phyloP scores from a whole-genome alignment of 208 protist species.

The Angomonas ambiguus region DNA sequence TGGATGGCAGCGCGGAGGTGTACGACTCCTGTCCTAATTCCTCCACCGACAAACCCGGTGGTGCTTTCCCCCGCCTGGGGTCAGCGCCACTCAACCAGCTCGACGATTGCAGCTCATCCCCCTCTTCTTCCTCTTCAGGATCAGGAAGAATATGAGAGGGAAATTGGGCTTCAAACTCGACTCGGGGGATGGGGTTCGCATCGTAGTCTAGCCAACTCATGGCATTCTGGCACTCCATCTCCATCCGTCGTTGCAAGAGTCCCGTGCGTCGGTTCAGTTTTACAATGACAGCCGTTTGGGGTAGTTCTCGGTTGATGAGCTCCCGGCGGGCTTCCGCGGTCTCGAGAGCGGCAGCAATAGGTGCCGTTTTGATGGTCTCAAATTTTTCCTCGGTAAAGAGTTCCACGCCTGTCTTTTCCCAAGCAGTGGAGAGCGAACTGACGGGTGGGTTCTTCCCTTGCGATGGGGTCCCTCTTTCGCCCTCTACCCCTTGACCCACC shows the following conservation, averaged over 20 bases:
- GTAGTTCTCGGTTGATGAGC: not conserved
- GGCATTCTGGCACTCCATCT: not conserved
- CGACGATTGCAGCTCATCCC: not conserved
- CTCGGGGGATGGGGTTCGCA: not conserved
- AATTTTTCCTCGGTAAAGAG: not conserved
- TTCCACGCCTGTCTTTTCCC: not conserved
- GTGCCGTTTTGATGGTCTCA: not conserved
- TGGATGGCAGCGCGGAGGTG: not conserved
- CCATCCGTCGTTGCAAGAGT: not conserved
- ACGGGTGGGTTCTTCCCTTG: too few species aligned
- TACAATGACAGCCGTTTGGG: not conserved
- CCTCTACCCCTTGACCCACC: too few species aligned
- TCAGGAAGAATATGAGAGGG: not conserved
- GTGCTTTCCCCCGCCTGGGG: not conserved
- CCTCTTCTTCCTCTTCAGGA: not conserved
- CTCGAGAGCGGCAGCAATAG: not conserved
- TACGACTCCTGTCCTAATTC: not conserved
- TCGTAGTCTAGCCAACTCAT: not conserved
- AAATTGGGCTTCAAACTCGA: not conserved
- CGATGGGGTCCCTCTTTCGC: too few species aligned
- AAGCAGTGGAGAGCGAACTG: too few species aligned
- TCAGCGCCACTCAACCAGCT: not conserved
- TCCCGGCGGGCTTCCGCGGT: not conserved
- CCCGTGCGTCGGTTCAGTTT: not conserved
- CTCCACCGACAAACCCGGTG: not conserved